Evolutionary conservation across 1,284 basidiomycete species (phyloP), one percentile per base, ranked within the genome.

Genomic region (Tylopilus sp.): DNA sequence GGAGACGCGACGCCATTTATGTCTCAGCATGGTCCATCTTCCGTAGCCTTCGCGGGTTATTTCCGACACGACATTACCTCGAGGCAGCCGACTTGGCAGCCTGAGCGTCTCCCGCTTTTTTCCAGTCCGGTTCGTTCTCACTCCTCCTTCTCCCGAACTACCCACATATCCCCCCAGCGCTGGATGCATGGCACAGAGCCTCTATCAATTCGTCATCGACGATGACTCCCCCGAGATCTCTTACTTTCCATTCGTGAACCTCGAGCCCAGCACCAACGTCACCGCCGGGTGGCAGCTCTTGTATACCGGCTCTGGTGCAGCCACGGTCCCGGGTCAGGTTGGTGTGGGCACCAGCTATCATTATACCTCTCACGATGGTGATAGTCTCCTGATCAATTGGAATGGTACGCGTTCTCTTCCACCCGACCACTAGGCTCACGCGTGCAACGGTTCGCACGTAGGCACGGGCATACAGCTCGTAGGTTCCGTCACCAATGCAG

Each of bases 261-360:
- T 86, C 63, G 67, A 74, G 41, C 79, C 83, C 41, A 76, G 80
- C 19, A 80, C 86, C 1, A 81, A 87, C 70, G 70, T 87, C 59
- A 71, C 77, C n/a, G 81, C 81, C 39, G 89, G 90, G 72, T 93
- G 91, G 92, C 88, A 88, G 73, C 85, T 89, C 24, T 86, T 83
- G 77, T 91, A 85, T 74, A 78, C 81, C 9, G 58, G 55, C 54
- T 85, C 88, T 10, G 87, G 87, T 15, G 88, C 86, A 61, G 81
- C 83, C 5, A 73, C 77, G 22, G 69, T 76, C 55, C 80, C 75
- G 26, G 86, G 86, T 19, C 72, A 83, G 71, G 72, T 78, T 52
- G 90, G 87, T 18, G 81, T 80, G 57, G 91, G 91, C 16, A 83
- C 81, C 22, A 89, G 87, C 71, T 79, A 80, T 44, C 91, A 93